Base-by-base conservation (phyloP, 1,284 basidiomycete species). In the Leccinum variabile region DNA sequence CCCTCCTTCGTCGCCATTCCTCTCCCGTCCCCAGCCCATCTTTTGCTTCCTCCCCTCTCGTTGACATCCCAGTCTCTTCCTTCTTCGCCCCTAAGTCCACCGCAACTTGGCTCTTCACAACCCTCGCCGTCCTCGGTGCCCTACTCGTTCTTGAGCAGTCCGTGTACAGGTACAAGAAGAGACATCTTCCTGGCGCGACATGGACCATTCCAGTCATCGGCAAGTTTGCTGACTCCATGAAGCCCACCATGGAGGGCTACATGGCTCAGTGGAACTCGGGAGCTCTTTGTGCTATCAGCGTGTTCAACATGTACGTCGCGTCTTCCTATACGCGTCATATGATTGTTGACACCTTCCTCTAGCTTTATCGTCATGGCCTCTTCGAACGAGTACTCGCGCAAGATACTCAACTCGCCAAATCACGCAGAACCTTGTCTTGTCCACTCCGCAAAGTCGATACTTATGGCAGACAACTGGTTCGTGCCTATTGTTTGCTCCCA, bases 311-410 rank as follows among this genome's bases (percentile, higher is more conserved):
- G 95, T 93, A 67, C 71, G 91, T 81, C 59, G 18, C 59, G 57
- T 57, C 57, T 18, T 44, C 25, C 4, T 4, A 16, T 41, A 9
- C 10, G 5, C n/a, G 3, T 57, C 18, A 22, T 25, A 55, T 32
- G 9, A 14, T 59, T 14, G 18, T 32, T 69, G 57, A 73, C 59
- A 58, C 32, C 54, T 59, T 59, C 32, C 54, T 25, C 62, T 56
- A 97, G 95, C 70, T 98, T 97, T 78, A 97, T 98, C 73, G 95
- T 98, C 69, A 95, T 97, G 85, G 94, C 94, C 25, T 93, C 95
- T 13, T 90, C 91, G 3, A 97, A 94, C 71, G 89, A 96, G 69
- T 93, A 88, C 77, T 82, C 94, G 6, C 90, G 95, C 69, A 97
- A 95, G 78, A 95, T 97, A 69, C 81, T 98, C 72, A 97, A 97